Conservation (phyloP, 192 early-diverging fungal genomes). For the Rhizoclosmatium globosum region DNA sequence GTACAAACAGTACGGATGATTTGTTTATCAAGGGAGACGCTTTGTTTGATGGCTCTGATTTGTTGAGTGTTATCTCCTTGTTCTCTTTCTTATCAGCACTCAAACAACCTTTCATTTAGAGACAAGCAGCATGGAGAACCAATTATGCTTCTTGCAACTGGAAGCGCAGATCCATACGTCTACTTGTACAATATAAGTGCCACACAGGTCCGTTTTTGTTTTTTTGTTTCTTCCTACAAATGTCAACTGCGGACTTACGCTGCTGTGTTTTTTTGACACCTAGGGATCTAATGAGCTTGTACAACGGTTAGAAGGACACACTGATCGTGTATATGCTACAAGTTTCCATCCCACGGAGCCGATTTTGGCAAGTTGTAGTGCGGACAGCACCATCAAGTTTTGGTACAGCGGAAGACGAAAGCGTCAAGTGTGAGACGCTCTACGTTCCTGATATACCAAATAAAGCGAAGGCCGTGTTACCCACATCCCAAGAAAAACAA, state of each 20-base stretch:
- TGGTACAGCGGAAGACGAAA: constrained; percentile 62
- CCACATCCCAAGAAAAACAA: too few species aligned
- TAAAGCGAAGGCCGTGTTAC: too few species aligned
- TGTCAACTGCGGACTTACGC: too few species aligned
- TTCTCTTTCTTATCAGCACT: background rate
- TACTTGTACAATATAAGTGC: constrained; percentile 72
- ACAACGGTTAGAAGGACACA: constrained; percentile 91
- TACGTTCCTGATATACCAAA: too few species aligned
- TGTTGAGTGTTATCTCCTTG: background rate
- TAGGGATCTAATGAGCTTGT: constrained; percentile 50
- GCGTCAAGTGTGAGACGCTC: background rate
- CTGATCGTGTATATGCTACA: constrained; percentile 91
- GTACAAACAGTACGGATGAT: constrained; percentile 49
- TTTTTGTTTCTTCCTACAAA: background rate
- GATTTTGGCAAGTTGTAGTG: constrained; percentile 82
- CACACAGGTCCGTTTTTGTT: constrained; percentile 35
- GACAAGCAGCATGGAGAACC: background rate
- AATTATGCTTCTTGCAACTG: constrained; percentile 74
- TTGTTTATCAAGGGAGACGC: constrained; percentile 51
- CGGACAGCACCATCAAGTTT: constrained; percentile 81
- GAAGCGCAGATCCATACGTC: constrained; percentile 82
- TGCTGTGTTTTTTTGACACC: too few species aligned
- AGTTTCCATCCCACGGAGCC: constrained; percentile 90
- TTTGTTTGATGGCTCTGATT: constrained; percentile 32
- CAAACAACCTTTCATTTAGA: background rate